These are phyloP conservation scores for Plenodomus lindquistii DNA, from an alignment of 2,329 filamentous ascomycete species.

Conservation along the genomic window DNA sequence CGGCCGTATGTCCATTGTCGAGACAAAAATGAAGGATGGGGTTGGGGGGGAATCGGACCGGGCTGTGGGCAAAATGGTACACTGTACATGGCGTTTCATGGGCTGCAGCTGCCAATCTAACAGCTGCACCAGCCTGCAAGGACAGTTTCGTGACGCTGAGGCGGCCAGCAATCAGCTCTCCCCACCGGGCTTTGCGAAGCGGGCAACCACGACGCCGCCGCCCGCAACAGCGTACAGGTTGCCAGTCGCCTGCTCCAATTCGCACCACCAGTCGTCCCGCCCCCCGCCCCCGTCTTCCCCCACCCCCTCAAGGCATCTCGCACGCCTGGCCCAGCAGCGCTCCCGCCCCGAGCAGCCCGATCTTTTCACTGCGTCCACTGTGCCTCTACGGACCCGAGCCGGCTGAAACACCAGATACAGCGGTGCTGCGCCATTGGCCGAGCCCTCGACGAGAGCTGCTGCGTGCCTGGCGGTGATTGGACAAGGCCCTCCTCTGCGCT, in stretches of 20 bases:
- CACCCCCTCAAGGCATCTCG: not conserved
- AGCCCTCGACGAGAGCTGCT: not conserved
- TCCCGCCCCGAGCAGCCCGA: not conserved
- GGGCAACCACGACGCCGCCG: not conserved
- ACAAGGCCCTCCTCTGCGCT: slow-evolving; percentile 8
- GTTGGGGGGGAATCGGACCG: not conserved
- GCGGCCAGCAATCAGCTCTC: not conserved
- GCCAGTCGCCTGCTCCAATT: too few relatives aligned
- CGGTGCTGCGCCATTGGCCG: not conserved
- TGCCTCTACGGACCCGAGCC: not conserved
- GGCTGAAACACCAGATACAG: not conserved
- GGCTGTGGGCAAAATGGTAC: too few relatives aligned
- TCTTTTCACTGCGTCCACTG: not conserved
- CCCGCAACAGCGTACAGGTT: too few relatives aligned
- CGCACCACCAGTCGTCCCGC: too few relatives aligned
- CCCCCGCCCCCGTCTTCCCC: not conserved
- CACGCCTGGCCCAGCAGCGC: not conserved
- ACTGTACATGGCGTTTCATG: too few relatives aligned
- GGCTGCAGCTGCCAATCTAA: too few relatives aligned
- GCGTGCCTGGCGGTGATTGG: not conserved
- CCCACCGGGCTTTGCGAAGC: not conserved
- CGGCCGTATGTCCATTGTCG: too few relatives aligned
- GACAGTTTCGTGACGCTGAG: not conserved
- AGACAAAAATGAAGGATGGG: not conserved
- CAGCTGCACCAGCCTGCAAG: too few relatives aligned